phyloP scores from a whole-genome alignment of 805 yeast genomes.

The Wickerhamiella siamensis region DNA sequence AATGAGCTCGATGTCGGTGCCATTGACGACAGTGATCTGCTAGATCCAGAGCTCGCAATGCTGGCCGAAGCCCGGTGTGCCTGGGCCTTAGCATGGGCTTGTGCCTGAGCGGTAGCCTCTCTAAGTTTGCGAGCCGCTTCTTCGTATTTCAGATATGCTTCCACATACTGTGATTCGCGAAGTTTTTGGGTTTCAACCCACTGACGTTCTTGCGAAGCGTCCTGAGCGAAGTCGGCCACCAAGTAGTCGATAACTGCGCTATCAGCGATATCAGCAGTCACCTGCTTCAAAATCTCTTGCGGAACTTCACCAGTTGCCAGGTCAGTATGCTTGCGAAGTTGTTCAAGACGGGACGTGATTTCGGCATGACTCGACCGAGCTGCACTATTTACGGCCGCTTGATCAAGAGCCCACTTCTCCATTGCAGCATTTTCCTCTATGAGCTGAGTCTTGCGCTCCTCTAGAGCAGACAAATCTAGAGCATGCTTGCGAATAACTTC shows the following conservation, averaged over 20 bases:
- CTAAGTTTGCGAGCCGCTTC: slow-evolving; percentile 17
- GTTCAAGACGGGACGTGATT: slow-evolving; percentile 7
- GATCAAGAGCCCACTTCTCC: background rate
- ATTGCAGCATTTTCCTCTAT: slow-evolving; percentile 2
- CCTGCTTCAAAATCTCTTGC: slow-evolving; percentile 6
- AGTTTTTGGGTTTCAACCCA: slow-evolving; percentile 23
- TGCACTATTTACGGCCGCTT: background rate
- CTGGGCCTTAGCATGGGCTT: slow-evolving; percentile 7
- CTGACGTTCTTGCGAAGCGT: slow-evolving; percentile 20
- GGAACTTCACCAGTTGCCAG: slow-evolving; percentile 12
- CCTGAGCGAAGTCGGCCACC: slow-evolving; percentile 16
- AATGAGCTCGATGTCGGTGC: background rate
- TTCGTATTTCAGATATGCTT: slow-evolving; percentile 22
- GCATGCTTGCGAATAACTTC: slow-evolving; percentile 8
- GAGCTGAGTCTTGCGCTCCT: slow-evolving; percentile 13
- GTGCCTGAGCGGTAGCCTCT: slow-evolving; percentile 14
- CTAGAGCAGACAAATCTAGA: slow-evolving; percentile 9
- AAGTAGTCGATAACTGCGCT: slow-evolving; percentile 14
- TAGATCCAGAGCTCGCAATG: background rate
- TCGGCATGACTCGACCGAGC: slow-evolving; percentile 7
- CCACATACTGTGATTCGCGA: slow-evolving; percentile 23
- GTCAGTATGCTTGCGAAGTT: slow-evolving; percentile 12
- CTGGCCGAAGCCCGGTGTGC: background rate
- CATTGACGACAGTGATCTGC: background rate
- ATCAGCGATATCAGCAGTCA: slow-evolving; percentile 10